Conservation (phyloP, 78 protist species). For the Dictyostelium capitatum region DNA sequence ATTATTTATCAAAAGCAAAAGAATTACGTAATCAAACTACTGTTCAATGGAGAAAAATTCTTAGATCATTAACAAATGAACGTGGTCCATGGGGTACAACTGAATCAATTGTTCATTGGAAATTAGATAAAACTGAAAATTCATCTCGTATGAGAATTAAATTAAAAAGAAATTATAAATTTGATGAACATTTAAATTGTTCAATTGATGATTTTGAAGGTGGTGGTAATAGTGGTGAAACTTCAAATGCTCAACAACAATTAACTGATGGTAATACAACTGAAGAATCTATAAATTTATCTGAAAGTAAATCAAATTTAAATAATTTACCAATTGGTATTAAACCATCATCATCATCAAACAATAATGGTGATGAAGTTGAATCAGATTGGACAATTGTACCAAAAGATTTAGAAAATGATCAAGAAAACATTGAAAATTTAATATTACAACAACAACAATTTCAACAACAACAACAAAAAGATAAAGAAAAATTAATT, state of each 20-base stretch:
- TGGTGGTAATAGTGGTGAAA: not conserved
- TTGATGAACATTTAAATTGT: slow-evolving; percentile 81
- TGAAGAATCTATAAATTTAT: not conserved
- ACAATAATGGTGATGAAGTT: slow-evolving; percentile 18
- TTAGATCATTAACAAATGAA: slow-evolving; percentile 59
- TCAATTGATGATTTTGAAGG: slow-evolving; percentile 34
- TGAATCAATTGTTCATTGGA: slow-evolving; percentile 66
- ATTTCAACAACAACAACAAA: slow-evolving; percentile 27
- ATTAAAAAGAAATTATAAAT: slow-evolving; percentile 80
- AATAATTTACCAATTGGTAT: not conserved
- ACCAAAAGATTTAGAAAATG: not conserved
- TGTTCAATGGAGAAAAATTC: slow-evolving; percentile 29
- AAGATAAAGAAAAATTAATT: slow-evolving; percentile 45
- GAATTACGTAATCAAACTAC: not conserved
- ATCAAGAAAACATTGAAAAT: not conserved
- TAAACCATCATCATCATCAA: not conserved
- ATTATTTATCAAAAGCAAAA: not conserved
- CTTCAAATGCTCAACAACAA: not conserved
- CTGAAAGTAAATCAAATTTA: not conserved
- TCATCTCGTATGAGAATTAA: slow-evolving; percentile 66
- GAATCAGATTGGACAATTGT: slow-evolving; percentile 58
- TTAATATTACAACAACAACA: not conserved
- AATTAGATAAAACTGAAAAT: slow-evolving; percentile 82
- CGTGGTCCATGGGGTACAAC: slow-evolving; percentile 81
- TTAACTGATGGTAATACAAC: not conserved